Evolutionary conservation across 139 green algal species (phyloP).

Genomic region (Choricystis sp.): DNA sequence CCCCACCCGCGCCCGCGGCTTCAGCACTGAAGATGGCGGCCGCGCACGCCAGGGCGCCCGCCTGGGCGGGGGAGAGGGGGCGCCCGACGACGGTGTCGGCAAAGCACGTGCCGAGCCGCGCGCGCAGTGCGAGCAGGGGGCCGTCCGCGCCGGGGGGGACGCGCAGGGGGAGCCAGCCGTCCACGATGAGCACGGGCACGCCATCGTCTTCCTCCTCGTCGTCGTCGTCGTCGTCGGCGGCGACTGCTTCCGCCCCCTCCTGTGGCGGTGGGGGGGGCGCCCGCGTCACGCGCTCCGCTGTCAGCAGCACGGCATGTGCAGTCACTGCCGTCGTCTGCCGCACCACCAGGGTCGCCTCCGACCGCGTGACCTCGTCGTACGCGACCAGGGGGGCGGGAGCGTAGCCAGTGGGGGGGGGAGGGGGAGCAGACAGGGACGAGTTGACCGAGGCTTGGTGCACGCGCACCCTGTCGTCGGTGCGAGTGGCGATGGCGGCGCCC

Average conservation of each 20-base stretch:
- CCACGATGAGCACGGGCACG: conserved; percentile 15
- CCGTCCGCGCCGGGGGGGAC: conserved; percentile 3
- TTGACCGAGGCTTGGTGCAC: conserved; percentile 32
- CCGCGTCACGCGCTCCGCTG: background rate
- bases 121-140: conserved; percentile 16
- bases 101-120: conserved; percentile 23
- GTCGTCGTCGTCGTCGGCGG: background rate
- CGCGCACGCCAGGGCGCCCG: background rate
- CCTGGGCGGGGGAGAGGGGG: conserved; percentile 5
- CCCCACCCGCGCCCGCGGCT: too few species aligned
- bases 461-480: conserved; percentile 19
- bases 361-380: conserved; percentile 1
- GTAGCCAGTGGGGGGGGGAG: background rate
- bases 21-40: background rate
- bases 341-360: conserved; percentile 4
- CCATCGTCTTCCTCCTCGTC: background rate
- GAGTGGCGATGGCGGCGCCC: conserved; percentile 18
- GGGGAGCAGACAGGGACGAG: conserved; percentile 2
- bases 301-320: background rate
- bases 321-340: conserved; percentile 1
- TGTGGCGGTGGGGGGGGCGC: background rate
- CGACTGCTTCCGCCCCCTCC: background rate
- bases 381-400: background rate
- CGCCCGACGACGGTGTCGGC: conserved; percentile 10
- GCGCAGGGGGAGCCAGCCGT: conserved; percentile 25